These are phyloP conservation scores for Ophidiomyces ophidiicola DNA, from an alignment of 2,329 filamentous ascomycete species.

Conservation along the genomic window DNA sequence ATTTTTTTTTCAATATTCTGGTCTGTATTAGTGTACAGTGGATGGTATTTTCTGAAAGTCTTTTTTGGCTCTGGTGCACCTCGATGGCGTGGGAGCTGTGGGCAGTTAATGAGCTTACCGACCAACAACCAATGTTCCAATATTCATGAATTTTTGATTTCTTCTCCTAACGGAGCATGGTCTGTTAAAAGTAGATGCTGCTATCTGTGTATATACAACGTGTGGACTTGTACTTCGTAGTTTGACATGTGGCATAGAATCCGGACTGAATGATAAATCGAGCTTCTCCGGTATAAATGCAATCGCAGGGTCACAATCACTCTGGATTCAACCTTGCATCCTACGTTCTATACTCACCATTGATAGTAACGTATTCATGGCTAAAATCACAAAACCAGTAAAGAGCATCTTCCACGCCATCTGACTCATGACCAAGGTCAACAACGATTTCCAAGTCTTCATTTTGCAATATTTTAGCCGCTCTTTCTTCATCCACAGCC, in stretches of 20 bases:
- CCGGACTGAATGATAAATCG: too few species aligned
- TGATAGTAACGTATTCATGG: conserved; percentile 58
- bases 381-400: conserved; percentile 58
- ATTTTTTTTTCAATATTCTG: conserved; percentile 12
- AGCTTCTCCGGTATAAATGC: too few species aligned
- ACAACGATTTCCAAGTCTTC: conserved; percentile 53
- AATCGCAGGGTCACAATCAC: too few species aligned
- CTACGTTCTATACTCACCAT: conserved; percentile 54
- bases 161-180: conserved; percentile 18
- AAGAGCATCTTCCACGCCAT: conserved; percentile 41
- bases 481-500: conserved; percentile 48
- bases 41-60: conserved; percentile 4
- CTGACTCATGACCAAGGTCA: conserved; percentile 41
- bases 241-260: too few species aligned
- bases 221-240: neutral
- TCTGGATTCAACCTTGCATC: neutral
- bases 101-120: conserved; percentile 4
- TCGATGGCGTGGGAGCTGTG: conserved; percentile 1
- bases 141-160: conserved; percentile 1
- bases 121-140: conserved; percentile 2
- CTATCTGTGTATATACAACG: conserved; percentile 13
- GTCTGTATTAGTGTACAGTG: conserved; percentile 13
- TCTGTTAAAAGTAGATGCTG: conserved; percentile 18
- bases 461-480: conserved; percentile 47
- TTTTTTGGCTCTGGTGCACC: conserved; percentile 9